Base-by-base conservation (phyloP, 139 green algal genomes). In the Dunaliella primolecta region DNA sequence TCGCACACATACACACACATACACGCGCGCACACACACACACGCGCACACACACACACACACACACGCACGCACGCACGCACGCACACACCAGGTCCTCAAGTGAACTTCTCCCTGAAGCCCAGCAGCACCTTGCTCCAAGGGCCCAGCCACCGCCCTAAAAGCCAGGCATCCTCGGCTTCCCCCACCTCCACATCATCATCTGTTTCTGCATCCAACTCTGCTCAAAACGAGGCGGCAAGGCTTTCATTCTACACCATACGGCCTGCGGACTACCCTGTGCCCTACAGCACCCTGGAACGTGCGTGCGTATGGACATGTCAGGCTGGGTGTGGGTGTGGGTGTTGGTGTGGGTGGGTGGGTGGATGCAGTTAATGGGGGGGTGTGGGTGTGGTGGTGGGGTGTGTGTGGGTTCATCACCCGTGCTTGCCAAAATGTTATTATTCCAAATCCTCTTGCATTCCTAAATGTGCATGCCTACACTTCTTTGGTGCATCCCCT, bases 201-300 rank as follows among this genome's bases (percentile, higher is more conserved):
- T 56, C 75, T n/a, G n/a, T n/a, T n/a, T n/a, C n/a, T n/a, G n/a
- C n/a, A n/a, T n/a, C n/a, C n/a, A n/a, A n/a, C n/a, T n/a, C n/a
- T n/a, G n/a, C n/a, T n/a, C n/a, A n/a, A 78, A 38, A 30, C 64
- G 30, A 35, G 1, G 3, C 75, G 2, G 27, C 23, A 30, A 82
- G 84, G 29, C 78, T 95, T 0, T 81, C 83, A 25, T 97, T 97
- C 80, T 85, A 89, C n/a, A 97, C 95, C 0, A 85, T 93, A 32
- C 88, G 93, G 25, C 96, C 96, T 2, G 82, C 79, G 1, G 96
- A 98, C 87, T 94, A 95, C 88, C 85, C 82, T 56, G 91, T 93
- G 31, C 95, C 95, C 0, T 98, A 98, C 82, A 91, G 92, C 0
- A n/a, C 87, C 37, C 72, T 96, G 34, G 87, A 91, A 56, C 46